phyloP scores from a whole-genome alignment of 2,329 filamentous ascomycete genomes.

The Fusarium palustre region DNA sequence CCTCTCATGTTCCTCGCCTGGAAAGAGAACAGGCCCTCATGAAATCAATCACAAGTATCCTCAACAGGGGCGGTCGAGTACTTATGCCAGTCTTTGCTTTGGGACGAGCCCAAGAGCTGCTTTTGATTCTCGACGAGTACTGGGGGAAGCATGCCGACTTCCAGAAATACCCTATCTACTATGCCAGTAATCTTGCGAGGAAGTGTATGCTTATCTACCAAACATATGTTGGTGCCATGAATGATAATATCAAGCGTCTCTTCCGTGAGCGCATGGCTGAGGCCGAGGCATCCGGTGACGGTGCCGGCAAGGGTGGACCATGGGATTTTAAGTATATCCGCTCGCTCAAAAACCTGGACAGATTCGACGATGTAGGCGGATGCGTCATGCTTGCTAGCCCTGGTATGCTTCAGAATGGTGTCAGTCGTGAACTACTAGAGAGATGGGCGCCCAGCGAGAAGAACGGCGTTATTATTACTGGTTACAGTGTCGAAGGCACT shows the following conservation, averaged over 20 bases:
- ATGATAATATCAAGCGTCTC: constrained; percentile 97
- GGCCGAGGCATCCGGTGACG: constrained; percentile 82
- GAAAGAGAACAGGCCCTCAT: constrained; percentile 94
- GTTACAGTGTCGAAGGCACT: constrained; percentile 97
- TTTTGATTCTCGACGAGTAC: constrained; percentile 96
- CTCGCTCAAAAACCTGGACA: constrained; percentile 89
- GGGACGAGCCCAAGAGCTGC: constrained; percentile 90
- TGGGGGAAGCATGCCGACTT: constrained; percentile 91
- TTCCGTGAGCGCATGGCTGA: constrained; percentile 93
- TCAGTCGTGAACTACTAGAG: constrained; percentile 91
- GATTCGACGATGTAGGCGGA: constrained; percentile 94
- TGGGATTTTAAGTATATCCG: constrained; percentile 98
- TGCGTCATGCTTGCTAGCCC: constrained; percentile 98
- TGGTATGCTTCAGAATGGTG: constrained; percentile 98
- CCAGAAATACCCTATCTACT: constrained; percentile 95
- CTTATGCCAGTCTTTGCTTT: constrained; percentile 96
- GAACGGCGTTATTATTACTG: constrained; percentile 98
- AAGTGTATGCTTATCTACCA: constrained; percentile 99
- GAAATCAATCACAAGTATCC: constrained; percentile 91
- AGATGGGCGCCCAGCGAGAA: constrained; percentile 96
- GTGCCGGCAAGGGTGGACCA: constrained; percentile 80
- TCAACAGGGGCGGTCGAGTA: constrained; percentile 92
- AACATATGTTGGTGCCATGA: constrained; percentile 98
- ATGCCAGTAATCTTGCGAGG: constrained; percentile 91
- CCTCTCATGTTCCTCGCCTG: constrained; percentile 88